Evolutionary conservation across 2,329 filamentous ascomycete genomes (phyloP).

Genomic region (Grosmannia clavigera): DNA sequence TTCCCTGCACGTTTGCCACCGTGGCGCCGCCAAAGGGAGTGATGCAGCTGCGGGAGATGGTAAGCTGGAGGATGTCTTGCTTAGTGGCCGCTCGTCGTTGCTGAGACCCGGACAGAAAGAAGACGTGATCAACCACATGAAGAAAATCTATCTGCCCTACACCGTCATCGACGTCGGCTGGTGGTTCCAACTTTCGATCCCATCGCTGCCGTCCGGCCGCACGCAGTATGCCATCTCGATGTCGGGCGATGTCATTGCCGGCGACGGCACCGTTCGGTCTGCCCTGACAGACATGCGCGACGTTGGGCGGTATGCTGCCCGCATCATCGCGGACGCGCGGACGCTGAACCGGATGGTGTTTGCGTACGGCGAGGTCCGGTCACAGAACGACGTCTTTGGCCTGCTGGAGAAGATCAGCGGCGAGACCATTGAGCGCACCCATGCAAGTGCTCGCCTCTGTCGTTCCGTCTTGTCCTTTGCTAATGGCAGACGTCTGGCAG

Average conservation of each 20-base stretch:
- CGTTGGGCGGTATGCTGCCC: constrained; percentile 37
- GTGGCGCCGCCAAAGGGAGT: constrained; percentile 7
- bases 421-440: constrained; percentile 29
- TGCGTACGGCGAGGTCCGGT: constrained; percentile 31
- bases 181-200: constrained; percentile 38
- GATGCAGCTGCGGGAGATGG: neutral
- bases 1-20: constrained; percentile 11
- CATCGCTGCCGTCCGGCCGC: constrained; percentile 17
- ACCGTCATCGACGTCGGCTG: constrained; percentile 46
- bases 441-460: constrained; percentile 16
- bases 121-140: constrained; percentile 34
- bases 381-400: constrained; percentile 32
- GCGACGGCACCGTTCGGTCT: constrained; percentile 30
- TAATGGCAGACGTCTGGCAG: neutral
- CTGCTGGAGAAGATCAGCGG: constrained; percentile 34
- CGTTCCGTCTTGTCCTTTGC: neutral
- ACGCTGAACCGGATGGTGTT: constrained; percentile 42
- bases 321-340: constrained; percentile 36
- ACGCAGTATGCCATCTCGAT: constrained; percentile 8
- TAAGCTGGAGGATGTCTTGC: neutral
- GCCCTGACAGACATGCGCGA: constrained; percentile 38
- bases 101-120: constrained; percentile 28
- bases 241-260: constrained; percentile 21
- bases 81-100: no score
- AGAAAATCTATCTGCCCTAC: constrained; percentile 35